Evolutionary conservation across 805 yeast genomes (phyloP), one percentile per base, ranked within the genome.

Genomic region (Suhomyces faveliae): DNA sequence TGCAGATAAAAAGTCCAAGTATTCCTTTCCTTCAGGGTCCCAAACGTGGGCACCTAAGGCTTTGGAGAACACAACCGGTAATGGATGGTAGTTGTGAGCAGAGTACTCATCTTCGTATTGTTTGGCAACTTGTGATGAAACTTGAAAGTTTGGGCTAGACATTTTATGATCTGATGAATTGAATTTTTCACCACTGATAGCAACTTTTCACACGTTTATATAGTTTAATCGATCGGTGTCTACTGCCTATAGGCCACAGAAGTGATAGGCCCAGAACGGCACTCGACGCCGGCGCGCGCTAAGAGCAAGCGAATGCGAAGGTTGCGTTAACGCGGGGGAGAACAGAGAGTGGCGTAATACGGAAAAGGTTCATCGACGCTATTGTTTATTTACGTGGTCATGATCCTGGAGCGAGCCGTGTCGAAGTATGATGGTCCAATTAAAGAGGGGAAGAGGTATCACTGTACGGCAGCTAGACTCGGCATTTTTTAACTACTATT

Each of bases 21-120:
- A 92, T 65, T 90, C 91, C 35, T 85, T 88, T 55, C 97, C 97
- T 71, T 92, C 98, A 6, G 97, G 97, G 67, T 92, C 98, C 97
- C 97, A 92, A 19, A 92, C 97, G 55, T 88, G 85, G 22, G 97
- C 96, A 43, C 98, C 98, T 50, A 66, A 55, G 12, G 96, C 98
- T 61, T 78, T 83, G 60, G 87, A 78, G 71, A 92, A 87, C 12
- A 92, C 97, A 51, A 92, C 97, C 10, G 98, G 98, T 53, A 92
- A 73, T 44, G 98, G 97, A 71, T 89, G 97, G 74, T 92, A 92
- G 77, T 92, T 92, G 73, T 91, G 97, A 24, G 98, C 98, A 42
- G 97, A 88, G 72, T 87, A 89, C 51, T 85, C 73, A 47, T 79
- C 70, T 70, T 92, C 97, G 71, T 79, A 82, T 45, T 79, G 73